phyloP scores from a whole-genome alignment of 129 eudicot genomes.

The Pulicaria dysenterica region DNA sequence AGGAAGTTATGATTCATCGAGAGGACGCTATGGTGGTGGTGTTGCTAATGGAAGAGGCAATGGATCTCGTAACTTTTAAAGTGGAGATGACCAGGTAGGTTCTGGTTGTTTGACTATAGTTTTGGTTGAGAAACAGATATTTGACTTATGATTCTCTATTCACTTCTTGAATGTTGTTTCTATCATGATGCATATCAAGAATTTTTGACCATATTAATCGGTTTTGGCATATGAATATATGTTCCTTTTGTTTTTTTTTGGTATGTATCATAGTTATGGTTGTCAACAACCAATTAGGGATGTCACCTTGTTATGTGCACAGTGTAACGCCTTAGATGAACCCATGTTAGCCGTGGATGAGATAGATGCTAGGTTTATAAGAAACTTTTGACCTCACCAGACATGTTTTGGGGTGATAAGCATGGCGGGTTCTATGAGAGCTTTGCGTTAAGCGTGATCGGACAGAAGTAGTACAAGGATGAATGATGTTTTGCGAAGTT shows the following conservation, averaged over 20 bases:
- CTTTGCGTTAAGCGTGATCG: too few relatives aligned
- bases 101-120: conserved; percentile 17
- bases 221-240: background rate
- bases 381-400: too few relatives aligned
- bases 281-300: too few relatives aligned
- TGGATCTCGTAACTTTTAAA: conserved; percentile 44
- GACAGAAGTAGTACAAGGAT: too few relatives aligned
- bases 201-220: conserved; percentile 1
- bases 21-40: conserved; percentile 62
- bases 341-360: too few relatives aligned
- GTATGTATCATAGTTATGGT: background rate
- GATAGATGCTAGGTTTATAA: too few relatives aligned
- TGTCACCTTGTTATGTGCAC: too few relatives aligned
- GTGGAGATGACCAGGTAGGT: conserved; percentile 13
- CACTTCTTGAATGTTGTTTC: conserved; percentile 29
- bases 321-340: too few relatives aligned
- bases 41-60: conserved; percentile 44
- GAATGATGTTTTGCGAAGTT: too few relatives aligned
- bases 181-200: conserved; percentile 26
- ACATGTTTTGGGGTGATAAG: too few relatives aligned
- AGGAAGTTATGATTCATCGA: conserved; percentile 48
- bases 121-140: conserved; percentile 23
- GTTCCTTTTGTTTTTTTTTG: background rate
- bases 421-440: too few relatives aligned
- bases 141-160: conserved; percentile 23